Evolutionary conservation across 192 early-diverging fungal genomes (phyloP), one percentile per base, ranked within the genome.

Genomic region (Coemansia reversa): DNA sequence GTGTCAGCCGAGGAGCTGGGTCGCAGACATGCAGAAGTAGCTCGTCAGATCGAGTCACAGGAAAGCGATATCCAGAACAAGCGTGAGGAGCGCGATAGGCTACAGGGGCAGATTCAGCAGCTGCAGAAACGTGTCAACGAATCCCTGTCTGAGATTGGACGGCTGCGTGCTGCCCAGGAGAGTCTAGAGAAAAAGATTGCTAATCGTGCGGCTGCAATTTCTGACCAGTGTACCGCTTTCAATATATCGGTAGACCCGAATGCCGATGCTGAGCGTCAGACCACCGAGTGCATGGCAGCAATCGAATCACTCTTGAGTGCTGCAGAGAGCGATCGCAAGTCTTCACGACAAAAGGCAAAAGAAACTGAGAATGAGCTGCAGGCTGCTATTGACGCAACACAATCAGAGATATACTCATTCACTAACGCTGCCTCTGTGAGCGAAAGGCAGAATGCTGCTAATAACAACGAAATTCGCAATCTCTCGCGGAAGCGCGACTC

Each of bases 1-100:
- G 49, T 72, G 58, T 82, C 86, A 2, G 88, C 90, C 64, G 77
- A 83, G 47, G 87, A 90, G 19, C 78, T 93, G 24, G 54, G 83
- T 33, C 65, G 65, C 32, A 78, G 90, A 81, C 62, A 86, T 7
- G 70, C 77, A 5, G 84, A 84, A 2, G 51, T 66, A 48, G 49
- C 57, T 27, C 58, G 48, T n/a, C 62, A 65, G 50, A 70, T 76
- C 11, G 69, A 63, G 60, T 70, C 66, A 16, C 72, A 74, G 74
- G 83, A 58, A 58, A 75, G 29, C 58, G 74, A 60, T 25, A 74
- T 56, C 27, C 63, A 49, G 47, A 23, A 42, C 30, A 69, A 67
- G 60, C 65, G 56, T 25, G 59, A 48, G 12, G 67, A 79, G 25
- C 62, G 67, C 29, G 67, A 70, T 42, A 24, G 12, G 11, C 51